These are phyloP conservation scores for Scleroderma citrinum DNA, from an alignment of 768 basidiomycete genomes.

Conservation along the genomic window DNA sequence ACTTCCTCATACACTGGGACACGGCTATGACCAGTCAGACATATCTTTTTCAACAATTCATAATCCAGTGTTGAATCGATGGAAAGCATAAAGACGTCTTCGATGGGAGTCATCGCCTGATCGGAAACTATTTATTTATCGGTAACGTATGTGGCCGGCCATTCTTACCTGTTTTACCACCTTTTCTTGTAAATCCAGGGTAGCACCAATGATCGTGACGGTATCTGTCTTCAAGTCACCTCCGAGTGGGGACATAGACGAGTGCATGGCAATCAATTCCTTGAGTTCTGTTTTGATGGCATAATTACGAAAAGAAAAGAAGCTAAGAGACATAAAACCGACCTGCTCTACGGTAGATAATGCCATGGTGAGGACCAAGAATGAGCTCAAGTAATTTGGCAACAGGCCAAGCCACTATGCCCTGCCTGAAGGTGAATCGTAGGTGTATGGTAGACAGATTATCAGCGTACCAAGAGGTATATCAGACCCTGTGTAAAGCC, in stretches of 20 bases:
- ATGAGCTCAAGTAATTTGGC: slow-evolving; percentile 75
- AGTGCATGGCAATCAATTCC: slow-evolving; percentile 87
- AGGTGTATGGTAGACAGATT: background rate
- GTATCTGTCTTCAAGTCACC: slow-evolving; percentile 86
- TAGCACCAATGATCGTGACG: slow-evolving; percentile 84
- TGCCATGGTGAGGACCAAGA: slow-evolving; percentile 82
- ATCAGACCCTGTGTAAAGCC: slow-evolving; percentile 62
- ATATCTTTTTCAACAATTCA: slow-evolving; percentile 68
- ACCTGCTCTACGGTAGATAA: slow-evolving; percentile 80
- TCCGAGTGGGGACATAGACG: slow-evolving; percentile 61
- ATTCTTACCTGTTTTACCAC: slow-evolving; percentile 55
- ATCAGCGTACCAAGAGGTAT: slow-evolving; percentile 51
- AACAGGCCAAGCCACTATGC: slow-evolving; percentile 76
- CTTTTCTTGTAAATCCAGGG: slow-evolving; percentile 85
- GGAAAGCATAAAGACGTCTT: slow-evolving; percentile 80
- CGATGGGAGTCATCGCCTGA: slow-evolving; percentile 78
- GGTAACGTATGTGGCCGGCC: background rate
- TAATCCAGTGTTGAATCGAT: slow-evolving; percentile 82
- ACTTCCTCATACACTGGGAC: slow-evolving; percentile 80
- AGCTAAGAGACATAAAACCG: background rate
- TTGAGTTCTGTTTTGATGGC: slow-evolving; percentile 54
- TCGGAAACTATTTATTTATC: background rate
- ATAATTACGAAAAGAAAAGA: background rate
- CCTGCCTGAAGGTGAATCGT: slow-evolving; percentile 33
- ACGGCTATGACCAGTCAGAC: slow-evolving; percentile 75